Evolutionary conservation across 805 yeast genomes (phyloP).

Genomic region (Candida michaelii): DNA sequence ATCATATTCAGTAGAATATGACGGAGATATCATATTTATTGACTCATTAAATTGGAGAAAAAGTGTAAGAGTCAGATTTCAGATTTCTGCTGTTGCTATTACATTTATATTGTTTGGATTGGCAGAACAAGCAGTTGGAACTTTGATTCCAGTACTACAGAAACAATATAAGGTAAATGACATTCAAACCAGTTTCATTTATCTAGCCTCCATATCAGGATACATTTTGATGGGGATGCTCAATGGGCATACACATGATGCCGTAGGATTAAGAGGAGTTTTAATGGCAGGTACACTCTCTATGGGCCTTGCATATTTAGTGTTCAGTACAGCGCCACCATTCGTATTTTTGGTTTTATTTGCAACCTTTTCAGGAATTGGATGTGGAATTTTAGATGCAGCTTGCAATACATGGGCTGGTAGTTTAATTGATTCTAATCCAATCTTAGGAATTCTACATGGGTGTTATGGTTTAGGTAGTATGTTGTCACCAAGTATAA

Average conservation of each 20-base stretch:
- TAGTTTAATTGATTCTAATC: constrained; percentile 45
- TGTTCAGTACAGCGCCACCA: constrained; percentile 43
- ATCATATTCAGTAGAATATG: constrained; percentile 19
- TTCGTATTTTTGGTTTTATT: constrained; percentile 38
- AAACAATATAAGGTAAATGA: constrained; percentile 49
- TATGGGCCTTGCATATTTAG: constrained; percentile 38
- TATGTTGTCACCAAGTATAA: constrained; percentile 48
- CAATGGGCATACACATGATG: constrained; percentile 42
- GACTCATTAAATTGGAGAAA: constrained; percentile 42
- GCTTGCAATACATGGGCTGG: constrained; percentile 56
- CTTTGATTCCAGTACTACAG: constrained; percentile 54
- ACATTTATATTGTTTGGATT: constrained; percentile 52
- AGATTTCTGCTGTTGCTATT: constrained; percentile 39
- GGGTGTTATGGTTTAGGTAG: constrained; percentile 56
- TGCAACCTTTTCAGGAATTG: constrained; percentile 50
- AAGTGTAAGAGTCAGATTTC: constrained; percentile 40
- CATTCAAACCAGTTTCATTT: constrained; percentile 47
- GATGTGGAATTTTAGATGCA: constrained; percentile 58
- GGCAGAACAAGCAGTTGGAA: constrained; percentile 61
- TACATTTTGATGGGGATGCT: constrained; percentile 53
- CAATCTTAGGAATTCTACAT: constrained; percentile 51
- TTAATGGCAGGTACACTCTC: constrained; percentile 31
- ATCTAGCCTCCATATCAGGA: constrained; percentile 54
- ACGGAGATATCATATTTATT: constrained; percentile 27
- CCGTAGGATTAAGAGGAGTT: constrained; percentile 50